phyloP scores from a whole-genome alignment of 495 filamentous ascomycete genomes.

The Lineolata rhizophorae region DNA sequence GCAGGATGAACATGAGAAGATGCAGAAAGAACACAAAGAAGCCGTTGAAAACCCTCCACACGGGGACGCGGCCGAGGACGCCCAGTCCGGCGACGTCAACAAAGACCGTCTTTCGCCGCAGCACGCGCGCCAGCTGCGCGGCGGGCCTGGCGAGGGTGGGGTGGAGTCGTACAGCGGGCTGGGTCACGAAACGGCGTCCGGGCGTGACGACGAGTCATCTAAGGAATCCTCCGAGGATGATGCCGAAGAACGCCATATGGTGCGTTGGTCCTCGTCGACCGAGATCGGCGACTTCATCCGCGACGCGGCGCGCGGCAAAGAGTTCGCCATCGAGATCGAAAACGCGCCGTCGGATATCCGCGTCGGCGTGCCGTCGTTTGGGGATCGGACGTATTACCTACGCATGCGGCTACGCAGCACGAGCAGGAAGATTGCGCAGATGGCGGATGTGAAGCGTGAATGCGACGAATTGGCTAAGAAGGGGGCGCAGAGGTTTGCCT shows the following conservation, averaged over 20 bases:
- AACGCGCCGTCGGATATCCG: conserved; percentile 45
- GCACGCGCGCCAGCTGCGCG: conserved; percentile 9
- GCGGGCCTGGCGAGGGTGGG: conserved; percentile 25
- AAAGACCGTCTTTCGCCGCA: no score
- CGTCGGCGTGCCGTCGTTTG: conserved; percentile 68
- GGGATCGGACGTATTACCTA: conserved; percentile 73
- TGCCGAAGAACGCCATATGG: conserved; percentile 29
- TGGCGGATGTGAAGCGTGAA: conserved; percentile 52
- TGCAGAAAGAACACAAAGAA: conserved; percentile 7
- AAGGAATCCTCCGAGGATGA: no score
- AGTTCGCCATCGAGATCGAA: conserved; percentile 72
- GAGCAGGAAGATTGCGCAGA: conserved; percentile 36
- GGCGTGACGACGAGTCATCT: no score
- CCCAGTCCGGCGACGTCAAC: not conserved
- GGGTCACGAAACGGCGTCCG: conserved; percentile 28
- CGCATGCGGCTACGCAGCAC: conserved; percentile 52
- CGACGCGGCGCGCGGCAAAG: conserved; percentile 60
- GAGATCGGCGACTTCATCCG: conserved; percentile 93
- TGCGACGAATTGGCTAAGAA: conserved; percentile 61
- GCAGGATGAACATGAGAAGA: not conserved
- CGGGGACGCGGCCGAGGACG: not conserved
- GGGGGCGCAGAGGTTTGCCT: conserved; percentile 56
- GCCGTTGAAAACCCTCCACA: no score
- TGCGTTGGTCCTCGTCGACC: conserved; percentile 77
- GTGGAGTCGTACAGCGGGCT: conserved; percentile 39